phyloP scores from a whole-genome alignment of 805 yeast species.

The Lipomyces yamanashiensis region DNA sequence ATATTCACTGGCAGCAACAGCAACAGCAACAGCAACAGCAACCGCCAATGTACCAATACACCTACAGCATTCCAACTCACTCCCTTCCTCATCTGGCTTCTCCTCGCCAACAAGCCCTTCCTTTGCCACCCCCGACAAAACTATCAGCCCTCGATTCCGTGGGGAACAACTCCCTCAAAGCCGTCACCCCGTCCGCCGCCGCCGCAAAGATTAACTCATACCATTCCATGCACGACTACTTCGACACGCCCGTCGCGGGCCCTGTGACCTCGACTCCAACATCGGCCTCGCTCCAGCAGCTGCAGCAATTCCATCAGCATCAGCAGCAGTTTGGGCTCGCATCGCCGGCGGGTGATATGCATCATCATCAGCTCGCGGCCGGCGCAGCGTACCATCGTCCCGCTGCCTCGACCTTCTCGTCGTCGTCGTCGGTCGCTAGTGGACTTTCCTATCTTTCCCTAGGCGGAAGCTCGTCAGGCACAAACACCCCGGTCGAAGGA shows the following conservation, averaged over 20 bases:
- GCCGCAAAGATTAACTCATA: conserved; percentile 19
- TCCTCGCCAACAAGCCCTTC: conserved; percentile 34
- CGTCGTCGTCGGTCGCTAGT: conserved; percentile 26
- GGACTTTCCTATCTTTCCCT: conserved; percentile 10
- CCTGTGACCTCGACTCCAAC: neutral
- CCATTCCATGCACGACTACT: conserved; percentile 31
- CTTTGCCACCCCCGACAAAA: conserved; percentile 26
- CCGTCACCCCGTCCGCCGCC: conserved; percentile 25
- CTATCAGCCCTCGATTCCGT: neutral
- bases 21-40: conserved; percentile 36
- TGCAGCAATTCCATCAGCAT: neutral
- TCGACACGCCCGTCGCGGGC: conserved; percentile 14
- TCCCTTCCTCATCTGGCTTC: conserved; percentile 33
- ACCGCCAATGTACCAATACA: conserved; percentile 21
- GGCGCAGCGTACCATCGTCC: conserved; percentile 13
- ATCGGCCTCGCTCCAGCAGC: conserved; percentile 2
- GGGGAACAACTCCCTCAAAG: neutral
- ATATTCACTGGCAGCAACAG: conserved; percentile 33
- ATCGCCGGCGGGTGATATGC: conserved; percentile 7
- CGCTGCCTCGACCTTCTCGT: conserved; percentile 21
- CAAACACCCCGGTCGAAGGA: neutral
- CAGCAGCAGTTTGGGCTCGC: neutral
- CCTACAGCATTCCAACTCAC: conserved; percentile 26
- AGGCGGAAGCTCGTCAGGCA: conserved; percentile 7
- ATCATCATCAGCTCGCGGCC: neutral